Percentiles rank a stretch among this genome's conserved stretches.
These are phyloP conservation scores for Madurella fahalii DNA, from an alignment of 2,329 filamentous ascomycete species.

Conservation along the genomic window DNA sequence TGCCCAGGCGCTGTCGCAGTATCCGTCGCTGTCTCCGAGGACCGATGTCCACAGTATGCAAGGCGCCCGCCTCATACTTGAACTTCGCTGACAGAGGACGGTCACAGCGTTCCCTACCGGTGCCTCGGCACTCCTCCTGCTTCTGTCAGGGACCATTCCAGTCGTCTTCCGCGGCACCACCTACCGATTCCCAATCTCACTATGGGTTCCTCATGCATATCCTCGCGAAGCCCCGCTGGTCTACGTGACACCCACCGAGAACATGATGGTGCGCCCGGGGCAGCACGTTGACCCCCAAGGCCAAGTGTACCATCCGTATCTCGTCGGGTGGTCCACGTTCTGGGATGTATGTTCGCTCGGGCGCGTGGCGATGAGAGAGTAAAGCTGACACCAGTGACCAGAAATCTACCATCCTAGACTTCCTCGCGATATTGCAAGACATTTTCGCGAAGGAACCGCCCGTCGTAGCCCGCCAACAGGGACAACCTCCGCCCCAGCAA, in stretches of 20 bases:
- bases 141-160: constrained; percentile 83
- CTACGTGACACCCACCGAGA: constrained; percentile 83
- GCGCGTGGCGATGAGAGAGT: not conserved
- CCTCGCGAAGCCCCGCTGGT: constrained; percentile 79
- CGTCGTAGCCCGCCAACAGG: constrained; percentile 68
- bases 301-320: constrained; percentile 90
- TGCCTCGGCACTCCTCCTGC: constrained; percentile 77
- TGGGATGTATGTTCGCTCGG: constrained; percentile 64
- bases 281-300: constrained; percentile 95
- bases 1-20: constrained; percentile 73
- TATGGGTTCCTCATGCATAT: constrained; percentile 93
- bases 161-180: constrained; percentile 82
- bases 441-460: constrained; percentile 94
- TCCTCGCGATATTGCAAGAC: constrained; percentile 75
- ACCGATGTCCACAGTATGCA: constrained; percentile 91
- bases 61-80: constrained; percentile 2
- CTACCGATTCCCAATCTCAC: constrained; percentile 84
- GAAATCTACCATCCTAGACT: constrained; percentile 82
- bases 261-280: constrained; percentile 84
- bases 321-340: constrained; percentile 82
- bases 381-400: constrained; percentile 31
- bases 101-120: constrained; percentile 80
- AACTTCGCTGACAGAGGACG: constrained; percentile 7
- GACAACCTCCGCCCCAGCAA: constrained; percentile 37
- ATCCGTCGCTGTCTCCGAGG: constrained; percentile 74